These are phyloP conservation scores for Mycena alexandri DNA, from an alignment of 768 basidiomycete genomes.

Conservation along the genomic window DNA sequence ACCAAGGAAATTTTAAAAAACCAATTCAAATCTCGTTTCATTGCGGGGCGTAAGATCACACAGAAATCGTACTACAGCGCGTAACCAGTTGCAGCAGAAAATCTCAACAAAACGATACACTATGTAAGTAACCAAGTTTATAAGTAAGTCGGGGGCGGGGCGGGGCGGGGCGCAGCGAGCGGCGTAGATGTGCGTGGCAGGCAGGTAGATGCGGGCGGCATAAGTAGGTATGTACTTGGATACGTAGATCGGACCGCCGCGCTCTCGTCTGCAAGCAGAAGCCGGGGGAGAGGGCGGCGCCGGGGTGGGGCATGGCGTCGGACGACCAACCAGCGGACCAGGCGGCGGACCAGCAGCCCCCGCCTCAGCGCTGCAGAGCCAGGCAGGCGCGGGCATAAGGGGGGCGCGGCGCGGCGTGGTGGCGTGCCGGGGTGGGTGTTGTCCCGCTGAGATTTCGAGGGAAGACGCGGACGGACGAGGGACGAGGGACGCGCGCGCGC, in stretches of 20 bases:
- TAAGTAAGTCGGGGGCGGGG: too few relatives aligned
- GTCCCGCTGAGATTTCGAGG: constrained; percentile 14
- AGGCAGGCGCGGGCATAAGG: constrained; percentile 6
- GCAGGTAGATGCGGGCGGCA: background rate
- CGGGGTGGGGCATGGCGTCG: constrained; percentile 17
- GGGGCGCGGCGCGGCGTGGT: too few relatives aligned
- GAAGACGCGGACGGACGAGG: background rate
- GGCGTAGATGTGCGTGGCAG: background rate
- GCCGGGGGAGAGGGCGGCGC: constrained; percentile 12
- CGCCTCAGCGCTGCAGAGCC: constrained; percentile 7
- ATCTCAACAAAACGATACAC: constrained; percentile 37
- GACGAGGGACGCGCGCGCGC: too few relatives aligned
- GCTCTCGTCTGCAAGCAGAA: background rate
- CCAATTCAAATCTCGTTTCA: constrained; percentile 44
- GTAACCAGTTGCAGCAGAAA: constrained; percentile 52
- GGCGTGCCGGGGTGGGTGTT: background rate
- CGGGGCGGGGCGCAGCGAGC: background rate
- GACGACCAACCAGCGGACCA: background rate
- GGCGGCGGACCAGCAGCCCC: background rate
- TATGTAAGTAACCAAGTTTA: too few relatives aligned
- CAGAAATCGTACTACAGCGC: constrained; percentile 60
- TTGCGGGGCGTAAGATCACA: constrained; percentile 56
- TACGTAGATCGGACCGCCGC: constrained; percentile 22
- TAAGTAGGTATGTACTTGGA: constrained; percentile 1
- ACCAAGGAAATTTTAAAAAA: too few relatives aligned